phyloP scores from a whole-genome alignment of 441 rosid species.

The Jatropha podagrica region DNA sequence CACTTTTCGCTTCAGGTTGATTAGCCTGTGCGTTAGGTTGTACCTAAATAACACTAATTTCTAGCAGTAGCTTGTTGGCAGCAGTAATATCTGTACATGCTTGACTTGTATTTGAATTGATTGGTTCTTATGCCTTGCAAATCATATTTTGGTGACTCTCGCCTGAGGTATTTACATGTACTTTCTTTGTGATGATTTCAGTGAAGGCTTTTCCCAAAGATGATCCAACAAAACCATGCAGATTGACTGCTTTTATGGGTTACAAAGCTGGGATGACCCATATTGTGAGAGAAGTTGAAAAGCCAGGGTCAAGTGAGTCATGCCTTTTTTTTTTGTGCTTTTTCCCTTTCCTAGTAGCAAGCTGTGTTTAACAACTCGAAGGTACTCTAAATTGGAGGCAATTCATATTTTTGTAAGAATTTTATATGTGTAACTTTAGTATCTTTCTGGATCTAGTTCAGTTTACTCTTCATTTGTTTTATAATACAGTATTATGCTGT shows the following conservation, averaged over 20 bases:
- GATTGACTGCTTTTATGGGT: slow-evolving; percentile 78
- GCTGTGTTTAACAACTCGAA: no score
- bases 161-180: neutral
- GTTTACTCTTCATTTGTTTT: no score
- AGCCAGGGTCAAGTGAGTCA: slow-evolving; percentile 70
- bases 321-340: neutral
- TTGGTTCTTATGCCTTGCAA: neutral
- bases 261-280: slow-evolving; percentile 96
- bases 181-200: slow-evolving; percentile 22
- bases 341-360: neutral
- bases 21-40: neutral
- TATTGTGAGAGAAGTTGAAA: slow-evolving; percentile 85
- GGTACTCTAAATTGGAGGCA: no score
- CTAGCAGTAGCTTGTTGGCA: no score
- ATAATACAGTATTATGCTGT: neutral
- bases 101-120: neutral
- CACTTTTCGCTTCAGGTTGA: no score
- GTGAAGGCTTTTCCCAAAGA: slow-evolving; percentile 92
- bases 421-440: no score
- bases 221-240: slow-evolving; percentile 67
- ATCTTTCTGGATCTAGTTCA: no score
- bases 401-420: no score
- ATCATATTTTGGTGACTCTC: neutral
- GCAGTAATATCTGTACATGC: neutral
- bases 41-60: no score